Base-by-base conservation (phyloP, 345 rosid species). In the Trapa bicornis region DNA sequence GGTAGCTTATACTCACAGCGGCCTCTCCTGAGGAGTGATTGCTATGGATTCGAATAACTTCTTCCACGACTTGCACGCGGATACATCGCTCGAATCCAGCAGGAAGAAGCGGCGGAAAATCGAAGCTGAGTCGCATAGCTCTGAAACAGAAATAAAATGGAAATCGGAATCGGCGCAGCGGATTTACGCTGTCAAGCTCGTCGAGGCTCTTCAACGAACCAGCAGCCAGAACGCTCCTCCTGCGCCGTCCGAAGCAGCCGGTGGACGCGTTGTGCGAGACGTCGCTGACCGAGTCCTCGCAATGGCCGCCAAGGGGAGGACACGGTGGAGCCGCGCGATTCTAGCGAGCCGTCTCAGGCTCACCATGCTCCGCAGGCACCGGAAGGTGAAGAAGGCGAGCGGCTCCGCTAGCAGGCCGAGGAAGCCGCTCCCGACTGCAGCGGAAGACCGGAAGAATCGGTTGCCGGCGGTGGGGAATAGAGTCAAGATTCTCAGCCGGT, bases 301-400 rank as follows among this genome's bases (percentile, higher is more conserved):
- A 47, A 82, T 73, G 38, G 73, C 96, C 2, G 97, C 91, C 45
- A 80, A 73, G 42, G 88, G 87, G 8, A 64, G 76, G 58, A 83
- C 81, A 7, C 79, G 84, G 70, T 87, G 92, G 90, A 80, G 96
- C 79, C 87, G 94, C 35, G 87, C 92, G 73, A 80, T 87, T 56
- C 82, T 87, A 36, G 76, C 85, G 68, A 80, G 54, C 37, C 81
- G 68, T 36, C 50, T 54, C 65, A 65, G 89, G 39, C 60, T 70
- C 37, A 68, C 70, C 68, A 65, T 73, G 75, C 75, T 78, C 37
- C 53, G 77, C 17, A 82, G 65, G 78, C 82, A 80, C 11, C 83
- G 32, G 77, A 88, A 72, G 67, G 86, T 64, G 17, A 85, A 77
- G 77, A 38, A 33, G 65, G 77, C 68, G 33, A 43, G 57, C 36